These are phyloP conservation scores for Phlegmacium glaucopus DNA, from an alignment of 768 basidiomycete species.

Conservation along the genomic window DNA sequence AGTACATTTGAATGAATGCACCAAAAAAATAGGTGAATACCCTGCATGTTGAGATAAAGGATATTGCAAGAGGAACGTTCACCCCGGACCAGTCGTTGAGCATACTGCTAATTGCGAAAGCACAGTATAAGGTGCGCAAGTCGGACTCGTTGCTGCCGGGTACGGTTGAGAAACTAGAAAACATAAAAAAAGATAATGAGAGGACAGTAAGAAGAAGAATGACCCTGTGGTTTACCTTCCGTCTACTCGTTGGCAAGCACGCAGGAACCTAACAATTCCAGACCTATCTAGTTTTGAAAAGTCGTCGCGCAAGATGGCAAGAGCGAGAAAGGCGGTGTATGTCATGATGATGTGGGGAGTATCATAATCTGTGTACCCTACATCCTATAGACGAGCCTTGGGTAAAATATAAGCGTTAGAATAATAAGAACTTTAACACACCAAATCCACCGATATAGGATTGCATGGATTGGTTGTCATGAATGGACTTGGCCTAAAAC, in stretches of 20 bases:
- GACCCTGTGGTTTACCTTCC: conserved; percentile 65
- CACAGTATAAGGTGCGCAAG: conserved; percentile 81
- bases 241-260: conserved; percentile 69
- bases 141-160: conserved; percentile 74
- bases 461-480: conserved; percentile 40
- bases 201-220: neutral
- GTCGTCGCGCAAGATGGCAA: conserved; percentile 86
- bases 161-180: conserved; percentile 61
- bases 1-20: conserved; percentile 4
- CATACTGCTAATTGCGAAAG: conserved; percentile 79
- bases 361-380: conserved; percentile 48
- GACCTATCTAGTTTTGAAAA: conserved; percentile 65
- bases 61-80: conserved; percentile 54
- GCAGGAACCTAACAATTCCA: conserved; percentile 66
- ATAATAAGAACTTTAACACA: neutral
- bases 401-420: conserved; percentile 3
- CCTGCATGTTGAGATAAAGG: conserved; percentile 68
- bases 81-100: conserved; percentile 78
- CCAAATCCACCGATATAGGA: conserved; percentile 8
- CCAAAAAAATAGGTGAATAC: conserved; percentile 34
- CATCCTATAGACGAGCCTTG: conserved; percentile 20
- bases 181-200: conserved; percentile 4
- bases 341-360: conserved; percentile 89
- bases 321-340: conserved; percentile 82
- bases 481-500: conserved; percentile 74